Percentiles rank a stretch among this genome's conserved stretches.
These are phyloP conservation scores for Raffaelea ambrosiae DNA, from an alignment of 2,329 filamentous ascomycete species.

Conservation along the genomic window DNA sequence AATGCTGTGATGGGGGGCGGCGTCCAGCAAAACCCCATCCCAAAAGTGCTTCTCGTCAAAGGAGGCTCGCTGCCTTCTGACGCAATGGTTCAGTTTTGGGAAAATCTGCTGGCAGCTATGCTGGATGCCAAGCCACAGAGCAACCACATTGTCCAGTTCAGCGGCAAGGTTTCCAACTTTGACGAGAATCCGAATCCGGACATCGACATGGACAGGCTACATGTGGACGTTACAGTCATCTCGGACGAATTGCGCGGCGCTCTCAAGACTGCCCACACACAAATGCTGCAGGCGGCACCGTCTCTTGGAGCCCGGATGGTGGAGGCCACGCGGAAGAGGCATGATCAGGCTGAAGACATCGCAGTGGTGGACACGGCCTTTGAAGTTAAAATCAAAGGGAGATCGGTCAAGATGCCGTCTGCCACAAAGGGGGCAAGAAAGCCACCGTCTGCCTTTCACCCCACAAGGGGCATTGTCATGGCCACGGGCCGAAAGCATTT, in stretches of 20 bases:
- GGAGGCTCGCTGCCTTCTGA: slow-evolving; percentile 8
- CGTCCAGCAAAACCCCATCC: too few species aligned
- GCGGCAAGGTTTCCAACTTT: slow-evolving; percentile 1
- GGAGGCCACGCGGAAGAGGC: neutral
- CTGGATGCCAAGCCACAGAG: slow-evolving; percentile 5
- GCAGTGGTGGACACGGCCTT: neutral
- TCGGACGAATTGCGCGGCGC: slow-evolving; percentile 4
- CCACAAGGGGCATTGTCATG: slow-evolving; percentile 39
- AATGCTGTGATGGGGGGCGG: too few species aligned
- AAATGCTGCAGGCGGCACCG: neutral
- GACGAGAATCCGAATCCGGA: slow-evolving; percentile 6
- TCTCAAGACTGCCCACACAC: slow-evolving; percentile 2
- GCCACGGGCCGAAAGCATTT: slow-evolving; percentile 38
- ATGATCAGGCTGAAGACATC: too few species aligned
- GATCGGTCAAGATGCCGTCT: too few species aligned
- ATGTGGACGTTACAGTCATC: slow-evolving; percentile 5
- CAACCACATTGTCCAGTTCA: slow-evolving; percentile 2
- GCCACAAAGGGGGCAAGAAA: too few species aligned
- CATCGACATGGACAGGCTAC: slow-evolving; percentile 1
- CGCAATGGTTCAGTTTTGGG: slow-evolving; percentile 13
- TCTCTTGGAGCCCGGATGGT: slow-evolving; percentile 5
- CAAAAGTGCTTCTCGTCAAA: neutral
- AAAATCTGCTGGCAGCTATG: slow-evolving; percentile 8
- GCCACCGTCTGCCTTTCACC: too few species aligned
- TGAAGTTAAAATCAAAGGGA: too few species aligned